Base-by-base conservation (phyloP, 176 grass and related monocot species). In the Saccharum spontaneum region DNA sequence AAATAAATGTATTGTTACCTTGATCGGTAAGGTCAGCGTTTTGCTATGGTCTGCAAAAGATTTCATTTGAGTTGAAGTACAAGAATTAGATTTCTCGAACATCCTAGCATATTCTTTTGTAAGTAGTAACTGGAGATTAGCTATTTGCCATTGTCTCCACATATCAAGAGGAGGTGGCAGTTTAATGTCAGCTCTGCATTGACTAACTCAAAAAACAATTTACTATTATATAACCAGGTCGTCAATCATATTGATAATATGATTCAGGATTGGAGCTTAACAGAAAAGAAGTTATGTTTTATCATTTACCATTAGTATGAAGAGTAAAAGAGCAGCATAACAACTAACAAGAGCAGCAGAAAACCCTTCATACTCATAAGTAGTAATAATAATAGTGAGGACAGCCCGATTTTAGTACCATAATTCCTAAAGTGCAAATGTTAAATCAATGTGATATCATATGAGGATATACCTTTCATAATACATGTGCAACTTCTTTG, bases 401-500 rank as follows among this genome's bases (percentile, higher is more conserved):
- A 36, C 30, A 80, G 44, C 18, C 24, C 22, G 34, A 80, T 46
- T 66, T 60, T 17, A 50, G 30, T 68, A 45, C 44, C 45, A 80
- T 80, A 68, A 50, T 69, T 54, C 49, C 48, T 7, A 50, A 80
- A 15, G 13, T 61, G 24, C 22, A 65, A 13, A 57, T 52, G 15
- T 40, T 76, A 84, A 24, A 40, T 79, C 57, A 79, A 71, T 52
- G 40, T 67, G 23, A 43, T 59, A 78, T 38, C 5, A 62, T 54
- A 76, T 59, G 62, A 52, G 79, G 57, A 83, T 85, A 37, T 90
- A 98, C 95, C 95, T 98, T 46, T 88, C 87, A 88, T 93, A 90
- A 88, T 98, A 98, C 60, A 49, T 71, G 65, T 87, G 83, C 64
- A 98, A 81, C 87, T 93, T 95, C 84, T 92, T 95, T 90, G 92